Evolutionary conservation across 345 rosid species (phyloP), one percentile per base, ranked within the genome.

Genomic region (Gossypium herbaceum): DNA sequence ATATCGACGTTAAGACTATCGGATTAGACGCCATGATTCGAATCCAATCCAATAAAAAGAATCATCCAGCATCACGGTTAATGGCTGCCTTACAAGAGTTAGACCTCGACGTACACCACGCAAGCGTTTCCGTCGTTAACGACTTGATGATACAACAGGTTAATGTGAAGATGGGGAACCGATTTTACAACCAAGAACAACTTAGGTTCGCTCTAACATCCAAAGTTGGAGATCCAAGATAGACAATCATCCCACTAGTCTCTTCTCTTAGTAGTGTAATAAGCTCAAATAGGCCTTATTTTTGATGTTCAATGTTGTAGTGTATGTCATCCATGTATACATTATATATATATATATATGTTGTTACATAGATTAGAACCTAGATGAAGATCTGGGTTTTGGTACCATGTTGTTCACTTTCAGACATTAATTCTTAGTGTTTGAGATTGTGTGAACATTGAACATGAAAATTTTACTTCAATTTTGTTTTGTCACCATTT

Each of bases 121-220:
- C 97, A 11, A 94, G 97, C 67, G 88, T 91, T 52, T 90, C 97
- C 0, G 97, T 91, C 41, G 88, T 91, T 78, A 90, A 94, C 70
- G 98, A 92, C 72, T 73, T 92, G 82, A 94, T 92, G 98, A 94
- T 94, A 76, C 98, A 91, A 63, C 97, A 94, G 86, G 98, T 97
- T 1, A 91, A 94, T 0, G 98, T 94, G 65, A 92, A 90, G 82
- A 94, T 94, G 94, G 94, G 91, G 17, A 85, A 84, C 68, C 89
- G 88, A 73, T 79, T 86, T 73, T 94, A 87, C 84, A 84, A 94
- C 0, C 97, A 87, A 51, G 97, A 94, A 44, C 98, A 94, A 83
- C 98, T 94, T 59, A 86, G 79, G 86, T 44, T 65, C 54, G 88
- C 87, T 60, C 76, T 94, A 44, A 68, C 82, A 76, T 81, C 86